These are phyloP conservation scores for Claviceps maximensis DNA, from an alignment of 2,329 filamentous ascomycete genomes.

Conservation along the genomic window DNA sequence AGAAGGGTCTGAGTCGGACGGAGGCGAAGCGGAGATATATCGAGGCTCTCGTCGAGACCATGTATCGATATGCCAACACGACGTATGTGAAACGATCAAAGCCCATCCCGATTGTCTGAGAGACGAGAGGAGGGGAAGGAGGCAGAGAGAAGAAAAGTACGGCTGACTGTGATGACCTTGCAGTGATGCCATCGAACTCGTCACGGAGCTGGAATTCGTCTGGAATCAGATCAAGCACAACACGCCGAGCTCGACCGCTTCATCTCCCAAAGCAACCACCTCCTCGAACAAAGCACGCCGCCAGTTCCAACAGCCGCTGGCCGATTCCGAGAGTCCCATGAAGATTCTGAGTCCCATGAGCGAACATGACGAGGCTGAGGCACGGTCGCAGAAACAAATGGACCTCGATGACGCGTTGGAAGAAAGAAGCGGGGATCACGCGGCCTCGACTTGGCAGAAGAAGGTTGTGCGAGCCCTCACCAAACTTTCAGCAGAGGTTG, in stretches of 20 bases:
- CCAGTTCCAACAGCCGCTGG: conserved; percentile 33
- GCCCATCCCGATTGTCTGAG: background rate
- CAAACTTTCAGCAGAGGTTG: conserved; percentile 83
- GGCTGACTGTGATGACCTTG: background rate
- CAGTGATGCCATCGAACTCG: conserved; percentile 72
- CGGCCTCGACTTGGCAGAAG: conserved; percentile 56
- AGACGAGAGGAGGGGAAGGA: background rate
- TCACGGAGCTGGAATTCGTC: conserved; percentile 93
- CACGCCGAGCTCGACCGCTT: conserved; percentile 48
- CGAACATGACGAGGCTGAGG: conserved; percentile 59
- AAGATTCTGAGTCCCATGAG: conserved; percentile 75
- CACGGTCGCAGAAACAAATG: conserved; percentile 35
- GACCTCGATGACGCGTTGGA: conserved; percentile 33
- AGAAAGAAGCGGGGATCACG: conserved; percentile 24
- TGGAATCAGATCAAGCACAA: conserved; percentile 97
- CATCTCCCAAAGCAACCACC: conserved; percentile 36
- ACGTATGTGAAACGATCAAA: conserved; percentile 36
- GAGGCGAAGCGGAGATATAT: conserved; percentile 93
- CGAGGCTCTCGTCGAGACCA: conserved; percentile 85
- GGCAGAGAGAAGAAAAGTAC: background rate
- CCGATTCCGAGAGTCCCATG: conserved; percentile 42
- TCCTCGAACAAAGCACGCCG: conserved; percentile 18
- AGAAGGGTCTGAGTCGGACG: conserved; percentile 70
- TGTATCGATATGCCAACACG: conserved; percentile 91
- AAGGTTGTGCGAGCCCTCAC: conserved; percentile 77